A percentile compares a stretch with the other conserved stretches of the same genome.
phyloP scores from a whole-genome alignment of 371 early-diverging fungal species.

The Dichotomocladium elegans region DNA sequence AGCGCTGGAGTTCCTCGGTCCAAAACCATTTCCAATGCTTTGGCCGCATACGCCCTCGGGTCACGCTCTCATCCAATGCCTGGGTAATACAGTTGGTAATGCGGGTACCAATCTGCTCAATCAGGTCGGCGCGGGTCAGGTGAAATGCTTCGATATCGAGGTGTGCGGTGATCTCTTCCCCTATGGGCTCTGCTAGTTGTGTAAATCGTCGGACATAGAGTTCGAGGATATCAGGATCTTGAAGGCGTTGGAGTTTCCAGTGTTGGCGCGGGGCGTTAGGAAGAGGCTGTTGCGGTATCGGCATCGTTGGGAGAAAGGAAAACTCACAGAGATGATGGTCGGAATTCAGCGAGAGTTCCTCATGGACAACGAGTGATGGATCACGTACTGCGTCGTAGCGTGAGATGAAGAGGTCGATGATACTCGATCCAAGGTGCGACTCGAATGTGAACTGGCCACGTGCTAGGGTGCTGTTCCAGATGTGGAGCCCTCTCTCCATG shows the following conservation, averaged over 20 bases:
- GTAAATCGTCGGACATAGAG: neutral
- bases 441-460: neutral
- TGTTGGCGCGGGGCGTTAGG: neutral
- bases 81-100: neutral
- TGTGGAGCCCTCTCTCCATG: neutral
- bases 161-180: neutral
- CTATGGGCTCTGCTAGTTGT: neutral
- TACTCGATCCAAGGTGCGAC: neutral
- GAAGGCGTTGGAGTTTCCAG: neutral
- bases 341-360: neutral
- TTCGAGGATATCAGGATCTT: neutral
- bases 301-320: neutral
- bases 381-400: neutral
- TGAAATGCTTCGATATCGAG: neutral
- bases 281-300: neutral
- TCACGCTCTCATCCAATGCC: constrained; percentile 8
- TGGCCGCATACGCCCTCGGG: neutral
- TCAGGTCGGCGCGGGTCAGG: neutral
- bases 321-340: constrained; percentile 1
- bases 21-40: constrained; percentile 7
- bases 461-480: neutral
- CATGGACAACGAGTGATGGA: neutral
- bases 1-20: constrained; percentile 1
- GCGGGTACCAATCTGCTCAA: neutral
- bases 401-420: constrained; percentile 8